phyloP scores from a whole-genome alignment of 1,284 basidiomycete genomes.

The Moesziomyces parantarcticus region DNA sequence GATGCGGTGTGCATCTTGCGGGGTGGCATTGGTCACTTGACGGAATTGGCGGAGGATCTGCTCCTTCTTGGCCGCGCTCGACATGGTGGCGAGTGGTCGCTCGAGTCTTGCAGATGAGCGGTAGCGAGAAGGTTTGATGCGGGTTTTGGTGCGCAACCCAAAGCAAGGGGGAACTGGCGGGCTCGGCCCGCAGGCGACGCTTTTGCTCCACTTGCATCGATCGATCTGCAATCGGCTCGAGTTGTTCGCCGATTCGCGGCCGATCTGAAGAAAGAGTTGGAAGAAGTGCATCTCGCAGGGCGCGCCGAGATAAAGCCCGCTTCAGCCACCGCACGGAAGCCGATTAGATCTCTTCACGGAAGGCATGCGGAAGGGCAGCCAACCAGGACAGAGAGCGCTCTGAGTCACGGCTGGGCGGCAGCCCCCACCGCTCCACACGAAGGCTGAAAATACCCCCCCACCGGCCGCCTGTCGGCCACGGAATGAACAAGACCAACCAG shows the following conservation, averaged over 20 bases:
- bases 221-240: background rate
- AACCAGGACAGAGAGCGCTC: constrained; percentile 18
- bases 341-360: constrained; percentile 21
- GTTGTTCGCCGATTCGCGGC: background rate
- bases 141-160: no score
- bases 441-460: background rate
- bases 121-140: no score
- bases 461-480: background rate
- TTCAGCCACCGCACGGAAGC: background rate
- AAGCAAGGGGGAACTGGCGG: no score
- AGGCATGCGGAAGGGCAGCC: constrained; percentile 11
- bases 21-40: constrained; percentile 51
- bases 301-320: background rate
- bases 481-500: background rate
- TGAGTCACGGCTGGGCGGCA: constrained; percentile 16
- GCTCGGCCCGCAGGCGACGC: no score
- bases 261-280: constrained; percentile 20
- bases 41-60: constrained; percentile 48
- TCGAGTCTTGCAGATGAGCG: no score
- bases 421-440: constrained; percentile 27
- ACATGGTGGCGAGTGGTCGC: constrained; percentile 16
- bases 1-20: constrained; percentile 76
- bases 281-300: constrained; percentile 5
- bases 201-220: constrained; percentile 22
- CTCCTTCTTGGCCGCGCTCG: constrained; percentile 51